phyloP scores from a whole-genome alignment of 805 yeast genomes.

The Kodamaea lidongshanica region DNA sequence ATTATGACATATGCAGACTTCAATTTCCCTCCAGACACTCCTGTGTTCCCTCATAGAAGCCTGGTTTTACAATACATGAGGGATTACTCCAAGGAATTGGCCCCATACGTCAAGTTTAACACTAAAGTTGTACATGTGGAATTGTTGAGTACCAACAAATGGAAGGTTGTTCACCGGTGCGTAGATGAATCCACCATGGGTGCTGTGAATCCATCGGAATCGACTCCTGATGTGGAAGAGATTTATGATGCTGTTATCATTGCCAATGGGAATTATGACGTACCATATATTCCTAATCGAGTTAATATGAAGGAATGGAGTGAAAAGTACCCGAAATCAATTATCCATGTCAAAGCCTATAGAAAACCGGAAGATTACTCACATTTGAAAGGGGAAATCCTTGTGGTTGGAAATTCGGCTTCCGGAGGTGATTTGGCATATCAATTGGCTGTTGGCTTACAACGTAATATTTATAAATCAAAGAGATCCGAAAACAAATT shows the following conservation, averaged over 20 bases:
- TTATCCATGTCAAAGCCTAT: conserved; percentile 31
- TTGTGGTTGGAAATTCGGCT: conserved; percentile 73
- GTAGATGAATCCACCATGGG: conserved; percentile 27
- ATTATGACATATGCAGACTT: conserved; percentile 60
- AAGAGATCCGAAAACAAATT: conserved; percentile 39
- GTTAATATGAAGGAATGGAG: conserved; percentile 29
- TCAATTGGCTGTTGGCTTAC: conserved; percentile 45
- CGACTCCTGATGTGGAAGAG: conserved; percentile 12
- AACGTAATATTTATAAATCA: conserved; percentile 42
- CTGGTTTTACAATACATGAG: conserved; percentile 60
- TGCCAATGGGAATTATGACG: conserved; percentile 35
- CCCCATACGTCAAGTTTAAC: conserved; percentile 36
- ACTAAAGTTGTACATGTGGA: conserved; percentile 43
- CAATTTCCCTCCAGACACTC: conserved; percentile 43
- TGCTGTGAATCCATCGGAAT: conserved; percentile 9
- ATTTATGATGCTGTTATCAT: conserved; percentile 33
- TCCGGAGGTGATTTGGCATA: conserved; percentile 68
- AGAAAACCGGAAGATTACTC: conserved; percentile 21
- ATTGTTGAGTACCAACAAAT: conserved; percentile 19
- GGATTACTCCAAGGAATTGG: conserved; percentile 44
- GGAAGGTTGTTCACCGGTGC: conserved; percentile 39
- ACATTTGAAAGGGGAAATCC: conserved; percentile 30
- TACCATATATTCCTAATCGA: conserved; percentile 30
- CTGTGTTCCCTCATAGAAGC: conserved; percentile 51
- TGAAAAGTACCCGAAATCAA: conserved; percentile 16